phyloP scores from a whole-genome alignment of 2,329 filamentous ascomycete species.

The Neofusicoccum umdonicola region DNA sequence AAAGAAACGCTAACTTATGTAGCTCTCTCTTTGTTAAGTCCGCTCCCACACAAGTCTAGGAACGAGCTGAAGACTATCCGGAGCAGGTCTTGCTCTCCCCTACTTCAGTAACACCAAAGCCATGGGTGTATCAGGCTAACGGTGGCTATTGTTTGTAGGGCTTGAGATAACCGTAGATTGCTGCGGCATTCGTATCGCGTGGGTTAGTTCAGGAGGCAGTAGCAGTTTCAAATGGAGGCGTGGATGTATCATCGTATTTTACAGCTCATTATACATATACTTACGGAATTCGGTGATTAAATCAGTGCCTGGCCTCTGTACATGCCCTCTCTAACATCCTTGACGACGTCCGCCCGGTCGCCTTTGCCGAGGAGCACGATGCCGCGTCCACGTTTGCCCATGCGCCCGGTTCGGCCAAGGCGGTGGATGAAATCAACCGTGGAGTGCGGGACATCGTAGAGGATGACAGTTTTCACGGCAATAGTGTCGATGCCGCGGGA shows the following conservation, averaged over 20 bases:
- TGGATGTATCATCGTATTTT: not conserved
- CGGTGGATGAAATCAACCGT: constrained; percentile 98
- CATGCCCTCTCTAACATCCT: constrained; percentile 80
- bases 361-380: constrained; percentile 87
- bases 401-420: constrained; percentile 84
- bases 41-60: not conserved
- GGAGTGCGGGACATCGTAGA: constrained; percentile 97
- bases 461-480: constrained; percentile 82
- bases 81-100: constrained; percentile 18
- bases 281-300: constrained; percentile 24
- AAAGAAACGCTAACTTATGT: not conserved
- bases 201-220: not conserved
- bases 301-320: constrained; percentile 51
- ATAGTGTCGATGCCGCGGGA: constrained; percentile 93
- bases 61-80: constrained; percentile 17
- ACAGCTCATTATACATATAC: constrained; percentile 9
- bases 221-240: not conserved
- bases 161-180: not conserved
- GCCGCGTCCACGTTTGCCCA: constrained; percentile 85
- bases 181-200: not conserved
- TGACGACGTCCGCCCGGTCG: constrained; percentile 85
- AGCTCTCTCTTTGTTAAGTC: constrained; percentile 17
- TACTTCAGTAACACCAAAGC: constrained; percentile 24
- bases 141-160: constrained; percentile 19
- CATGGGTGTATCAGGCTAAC: constrained; percentile 19